A percentile compares a stretch with the other conserved stretches of the same genome.
phyloP scores from a whole-genome alignment of 2,329 filamentous ascomycete species.

The Pyrenophora seminiperda region DNA sequence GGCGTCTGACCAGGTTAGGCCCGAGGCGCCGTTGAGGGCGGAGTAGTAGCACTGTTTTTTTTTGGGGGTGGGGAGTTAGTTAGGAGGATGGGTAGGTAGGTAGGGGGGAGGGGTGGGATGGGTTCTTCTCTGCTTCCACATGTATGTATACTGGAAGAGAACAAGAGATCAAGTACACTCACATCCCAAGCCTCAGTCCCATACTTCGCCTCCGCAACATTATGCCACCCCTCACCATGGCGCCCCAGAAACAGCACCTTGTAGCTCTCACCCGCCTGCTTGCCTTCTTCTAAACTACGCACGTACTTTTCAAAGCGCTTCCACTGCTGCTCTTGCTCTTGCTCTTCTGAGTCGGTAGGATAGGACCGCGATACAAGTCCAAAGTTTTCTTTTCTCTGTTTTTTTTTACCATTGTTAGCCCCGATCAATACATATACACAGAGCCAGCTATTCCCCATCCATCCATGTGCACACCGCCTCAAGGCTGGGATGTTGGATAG shows the following conservation, averaged over 20 bases:
- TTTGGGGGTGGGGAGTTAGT: neutral
- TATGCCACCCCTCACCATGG: constrained; percentile 71
- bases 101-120: too few species aligned
- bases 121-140: too few species aligned
- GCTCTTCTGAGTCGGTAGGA: constrained; percentile 49
- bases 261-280: constrained; percentile 56
- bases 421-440: too few species aligned
- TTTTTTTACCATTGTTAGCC: too few species aligned
- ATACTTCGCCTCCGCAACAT: constrained; percentile 70
- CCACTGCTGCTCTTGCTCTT: constrained; percentile 57
- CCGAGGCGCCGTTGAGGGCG: constrained; percentile 66
- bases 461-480: too few species aligned
- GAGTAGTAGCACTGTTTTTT: constrained; percentile 64
- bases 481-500: too few species aligned
- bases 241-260: constrained; percentile 72
- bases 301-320: constrained; percentile 65
- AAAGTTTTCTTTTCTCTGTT: constrained; percentile 56
- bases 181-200: constrained; percentile 72
- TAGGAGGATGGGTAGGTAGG: neutral
- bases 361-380: constrained; percentile 69
- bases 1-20: constrained; percentile 66
- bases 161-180: constrained; percentile 34
- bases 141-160: too few species aligned
- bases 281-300: constrained; percentile 55
- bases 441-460: too few species aligned